Evolutionary conservation across 2,329 filamentous ascomycete genomes (phyloP).

Genomic region (Myriosclerotinia curreyana): DNA sequence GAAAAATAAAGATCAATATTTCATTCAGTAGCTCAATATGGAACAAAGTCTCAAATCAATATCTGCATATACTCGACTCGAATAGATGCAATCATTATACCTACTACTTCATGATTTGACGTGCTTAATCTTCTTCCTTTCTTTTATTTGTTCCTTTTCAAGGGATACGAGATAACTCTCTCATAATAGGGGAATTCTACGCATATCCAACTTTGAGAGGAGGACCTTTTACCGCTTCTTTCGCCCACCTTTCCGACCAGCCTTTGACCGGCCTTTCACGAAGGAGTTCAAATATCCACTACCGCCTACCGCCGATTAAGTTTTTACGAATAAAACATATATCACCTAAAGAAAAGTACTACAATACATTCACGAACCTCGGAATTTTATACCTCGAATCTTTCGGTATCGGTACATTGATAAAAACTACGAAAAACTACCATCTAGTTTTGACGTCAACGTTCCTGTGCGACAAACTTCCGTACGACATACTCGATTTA

Average conservation of each 20-base stretch:
- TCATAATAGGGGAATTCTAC: slow-evolving; percentile 13
- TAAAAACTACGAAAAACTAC: neutral
- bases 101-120: slow-evolving; percentile 12
- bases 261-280: slow-evolving; percentile 20
- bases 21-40: neutral
- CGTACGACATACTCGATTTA: slow-evolving; percentile 1
- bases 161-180: slow-evolving; percentile 1
- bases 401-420: slow-evolving; percentile 1
- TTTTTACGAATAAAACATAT: slow-evolving; percentile 15
- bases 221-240: slow-evolving; percentile 22
- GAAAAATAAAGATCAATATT: slow-evolving; percentile 3
- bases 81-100: slow-evolving; percentile 15
- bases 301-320: slow-evolving; percentile 18
- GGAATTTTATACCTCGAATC: slow-evolving; percentile 8
- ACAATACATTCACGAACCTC: neutral
- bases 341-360: slow-evolving; percentile 16
- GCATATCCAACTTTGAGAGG: slow-evolving; percentile 5
- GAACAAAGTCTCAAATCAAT: slow-evolving; percentile 17
- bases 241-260: slow-evolving; percentile 21
- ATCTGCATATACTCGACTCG: neutral
- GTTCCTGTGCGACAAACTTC: slow-evolving; percentile 3
- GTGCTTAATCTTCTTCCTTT: neutral
- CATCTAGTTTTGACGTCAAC: slow-evolving; percentile 7
- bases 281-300: slow-evolving; percentile 16
- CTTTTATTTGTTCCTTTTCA: slow-evolving; percentile 4